phyloP scores from a whole-genome alignment of 2,329 filamentous ascomycete species.

The Xylaria sp. region DNA sequence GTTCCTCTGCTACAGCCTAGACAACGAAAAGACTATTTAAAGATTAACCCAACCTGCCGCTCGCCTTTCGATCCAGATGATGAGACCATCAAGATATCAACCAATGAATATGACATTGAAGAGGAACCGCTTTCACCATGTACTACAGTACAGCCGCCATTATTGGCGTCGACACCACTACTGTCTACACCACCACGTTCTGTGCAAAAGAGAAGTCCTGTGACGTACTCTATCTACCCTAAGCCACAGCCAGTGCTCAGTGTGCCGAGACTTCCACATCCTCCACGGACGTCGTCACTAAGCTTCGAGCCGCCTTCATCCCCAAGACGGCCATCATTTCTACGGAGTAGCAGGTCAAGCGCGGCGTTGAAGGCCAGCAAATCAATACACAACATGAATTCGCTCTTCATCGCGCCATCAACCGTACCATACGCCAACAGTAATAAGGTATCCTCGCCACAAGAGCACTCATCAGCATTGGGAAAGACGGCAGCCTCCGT shows the following conservation, averaged over 20 bases:
- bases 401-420: conserved; percentile 34
- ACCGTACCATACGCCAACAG: not conserved
- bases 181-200: conserved; percentile 33
- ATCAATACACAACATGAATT: conserved; percentile 35
- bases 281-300: conserved; percentile 51
- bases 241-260: conserved; percentile 45
- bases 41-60: conserved; percentile 30
- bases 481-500: conserved; percentile 34
- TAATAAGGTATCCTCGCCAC: conserved; percentile 11
- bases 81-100: conserved; percentile 44
- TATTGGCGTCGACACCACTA: conserved; percentile 30
- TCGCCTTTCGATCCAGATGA: conserved; percentile 39
- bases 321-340: conserved; percentile 42
- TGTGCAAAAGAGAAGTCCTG: conserved; percentile 34
- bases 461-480: conserved; percentile 21
- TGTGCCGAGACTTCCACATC: conserved; percentile 44
- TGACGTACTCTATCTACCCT: conserved; percentile 57
- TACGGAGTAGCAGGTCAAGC: conserved; percentile 44
- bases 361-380: conserved; percentile 38
- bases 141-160: conserved; percentile 34
- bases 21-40: conserved; percentile 40
- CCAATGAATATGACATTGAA: conserved; percentile 36
- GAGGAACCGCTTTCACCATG: conserved; percentile 41
- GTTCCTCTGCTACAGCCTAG: conserved; percentile 37
- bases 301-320: conserved; percentile 42